These are phyloP conservation scores for Singerocomus rubriflavus DNA, from an alignment of 1,284 basidiomycete species.

Conservation along the genomic window DNA sequence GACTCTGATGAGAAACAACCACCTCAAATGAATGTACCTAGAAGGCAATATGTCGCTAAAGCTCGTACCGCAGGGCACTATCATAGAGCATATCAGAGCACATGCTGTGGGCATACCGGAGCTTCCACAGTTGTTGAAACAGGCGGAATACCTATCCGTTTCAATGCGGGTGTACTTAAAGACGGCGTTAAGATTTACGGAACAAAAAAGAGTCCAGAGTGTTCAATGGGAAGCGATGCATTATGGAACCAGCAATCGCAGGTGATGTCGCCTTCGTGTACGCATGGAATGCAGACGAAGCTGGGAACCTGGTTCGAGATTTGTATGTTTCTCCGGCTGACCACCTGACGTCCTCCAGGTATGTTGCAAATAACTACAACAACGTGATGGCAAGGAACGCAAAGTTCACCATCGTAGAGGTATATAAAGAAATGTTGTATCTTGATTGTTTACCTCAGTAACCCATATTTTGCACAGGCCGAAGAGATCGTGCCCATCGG, in stretches of 20 bases:
- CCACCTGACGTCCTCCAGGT: conserved; percentile 42
- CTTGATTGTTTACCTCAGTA: neutral
- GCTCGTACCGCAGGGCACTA: conserved; percentile 85
- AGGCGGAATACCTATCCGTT: conserved; percentile 35
- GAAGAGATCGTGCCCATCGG: conserved; percentile 89
- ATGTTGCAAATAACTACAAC: conserved; percentile 86
- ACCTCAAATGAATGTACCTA: conserved; percentile 73
- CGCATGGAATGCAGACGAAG: conserved; percentile 95
- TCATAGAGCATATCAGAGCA: conserved; percentile 87
- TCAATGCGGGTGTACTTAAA: conserved; percentile 59
- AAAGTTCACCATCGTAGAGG: conserved; percentile 87
- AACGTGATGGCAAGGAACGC: conserved; percentile 85
- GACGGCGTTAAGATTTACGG: conserved; percentile 65
- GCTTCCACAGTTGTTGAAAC: conserved; percentile 76
- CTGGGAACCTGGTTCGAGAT: conserved; percentile 60
- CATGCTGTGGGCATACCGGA: conserved; percentile 89
- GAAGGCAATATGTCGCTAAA: conserved; percentile 79
- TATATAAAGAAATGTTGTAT: conserved; percentile 26
- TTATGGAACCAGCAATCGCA: conserved; percentile 83
- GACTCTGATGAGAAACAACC: conserved; percentile 56
- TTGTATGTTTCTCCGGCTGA: neutral
- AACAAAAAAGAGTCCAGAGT: conserved; percentile 62
- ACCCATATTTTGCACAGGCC: conserved; percentile 45
- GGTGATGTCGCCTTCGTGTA: conserved; percentile 89
- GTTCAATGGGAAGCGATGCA: conserved; percentile 80